These are phyloP conservation scores for Pyrrhoderma noxium DNA, from an alignment of 1,284 basidiomycete genomes.

Conservation along the genomic window DNA sequence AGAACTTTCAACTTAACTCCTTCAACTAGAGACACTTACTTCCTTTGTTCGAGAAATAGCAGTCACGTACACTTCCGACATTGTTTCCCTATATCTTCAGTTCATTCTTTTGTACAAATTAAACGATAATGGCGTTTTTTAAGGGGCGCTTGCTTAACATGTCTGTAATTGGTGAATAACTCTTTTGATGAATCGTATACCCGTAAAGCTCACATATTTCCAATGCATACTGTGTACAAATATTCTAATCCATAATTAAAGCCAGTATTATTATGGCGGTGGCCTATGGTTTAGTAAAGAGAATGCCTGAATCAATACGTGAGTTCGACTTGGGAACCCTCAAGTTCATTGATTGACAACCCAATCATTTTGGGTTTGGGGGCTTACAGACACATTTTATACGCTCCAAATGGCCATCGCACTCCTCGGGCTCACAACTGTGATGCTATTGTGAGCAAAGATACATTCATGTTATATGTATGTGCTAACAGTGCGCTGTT, in stretches of 20 bases:
- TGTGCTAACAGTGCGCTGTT: slow-evolving; percentile 15
- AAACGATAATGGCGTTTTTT: slow-evolving; percentile 26
- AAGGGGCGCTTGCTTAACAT: slow-evolving; percentile 22
- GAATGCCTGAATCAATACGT: slow-evolving; percentile 19
- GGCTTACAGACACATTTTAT: slow-evolving; percentile 54
- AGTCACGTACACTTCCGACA: no score
- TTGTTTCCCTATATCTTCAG: no score
- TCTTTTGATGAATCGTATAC: slow-evolving; percentile 25
- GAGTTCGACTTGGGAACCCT: not conserved
- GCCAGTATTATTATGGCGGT: slow-evolving; percentile 9
- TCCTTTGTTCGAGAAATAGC: no score
- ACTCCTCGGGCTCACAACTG: slow-evolving; percentile 49
- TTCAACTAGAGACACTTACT: no score
- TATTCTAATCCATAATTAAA: not conserved
- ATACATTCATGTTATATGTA: slow-evolving; percentile 2
- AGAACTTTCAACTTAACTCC: no score
- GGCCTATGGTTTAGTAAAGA: slow-evolving; percentile 16
- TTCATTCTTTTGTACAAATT: no score
- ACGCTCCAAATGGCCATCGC: slow-evolving; percentile 68
- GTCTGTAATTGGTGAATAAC: slow-evolving; percentile 20
- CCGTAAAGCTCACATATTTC: not conserved
- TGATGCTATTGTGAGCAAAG: slow-evolving; percentile 62
- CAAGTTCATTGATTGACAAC: no score
- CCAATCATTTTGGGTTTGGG: not conserved
- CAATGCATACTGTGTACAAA: not conserved